Conservation (phyloP, 2,329 filamentous ascomycete species). For the Achaetomium macrosporum region DNA sequence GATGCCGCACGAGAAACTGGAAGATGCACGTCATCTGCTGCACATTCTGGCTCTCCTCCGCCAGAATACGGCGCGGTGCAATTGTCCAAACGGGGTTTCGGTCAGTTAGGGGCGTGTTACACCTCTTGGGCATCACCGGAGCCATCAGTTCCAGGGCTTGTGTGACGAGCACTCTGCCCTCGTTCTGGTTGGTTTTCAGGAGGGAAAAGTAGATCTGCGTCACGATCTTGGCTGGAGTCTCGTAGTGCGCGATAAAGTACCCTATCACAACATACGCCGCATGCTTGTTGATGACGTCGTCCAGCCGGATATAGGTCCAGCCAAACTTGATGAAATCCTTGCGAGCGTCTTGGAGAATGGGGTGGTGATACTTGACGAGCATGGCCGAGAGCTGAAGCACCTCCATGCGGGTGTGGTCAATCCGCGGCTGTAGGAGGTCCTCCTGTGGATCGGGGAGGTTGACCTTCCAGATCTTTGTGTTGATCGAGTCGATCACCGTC, state of each 20-base stretch:
- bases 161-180: conserved; percentile 84
- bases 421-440: conserved; percentile 75
- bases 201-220: conserved; percentile 91
- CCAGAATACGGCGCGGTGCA: conserved; percentile 81
- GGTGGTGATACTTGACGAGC: conserved; percentile 89
- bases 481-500: conserved; percentile 80
- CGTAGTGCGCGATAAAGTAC: conserved; percentile 96
- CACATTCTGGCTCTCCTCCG: conserved; percentile 89
- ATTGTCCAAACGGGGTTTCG: conserved; percentile 81
- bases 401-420: conserved; percentile 95
- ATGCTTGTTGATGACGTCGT: conserved; percentile 98
- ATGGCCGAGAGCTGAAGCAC: conserved; percentile 90
- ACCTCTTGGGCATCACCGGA: conserved; percentile 84
- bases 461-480: conserved; percentile 89
- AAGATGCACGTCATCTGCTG: conserved; percentile 97
- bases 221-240: conserved; percentile 93
- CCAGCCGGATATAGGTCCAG: conserved; percentile 97
- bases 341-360: conserved; percentile 79
- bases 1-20: conserved; percentile 89
- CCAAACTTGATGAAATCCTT: conserved; percentile 99
- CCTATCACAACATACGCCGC: conserved; percentile 94
- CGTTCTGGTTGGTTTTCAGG: conserved; percentile 87
- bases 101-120: conserved; percentile 61
- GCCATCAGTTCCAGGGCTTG: conserved; percentile 92
- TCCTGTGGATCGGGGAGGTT: conserved; percentile 77